Evolutionary conservation across 306 rosid species (phyloP), one percentile per base, ranked within the genome.

Genomic region (Lablab purpureus): DNA sequence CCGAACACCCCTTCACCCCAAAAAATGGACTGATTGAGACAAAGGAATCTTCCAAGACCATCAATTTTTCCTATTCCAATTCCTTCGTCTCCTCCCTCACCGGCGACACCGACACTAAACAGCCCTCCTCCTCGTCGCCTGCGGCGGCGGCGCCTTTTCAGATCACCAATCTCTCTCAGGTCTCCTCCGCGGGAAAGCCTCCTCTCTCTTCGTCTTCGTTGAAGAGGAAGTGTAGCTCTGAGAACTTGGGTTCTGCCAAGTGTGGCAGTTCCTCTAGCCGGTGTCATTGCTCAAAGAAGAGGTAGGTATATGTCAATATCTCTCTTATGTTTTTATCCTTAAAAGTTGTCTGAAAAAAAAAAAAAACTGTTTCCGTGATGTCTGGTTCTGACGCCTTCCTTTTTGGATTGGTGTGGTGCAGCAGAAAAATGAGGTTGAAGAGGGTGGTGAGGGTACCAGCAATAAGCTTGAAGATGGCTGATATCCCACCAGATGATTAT

Each of bases 401-500:
- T 43, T 40, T 41, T 69, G 25, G 18, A 23, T 55, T 22, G 51
- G 23, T n/a, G 2, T n/a, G 15, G 3, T 3, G 47, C 69, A 63
- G 69, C 71, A 89, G 97, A 73, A 93, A 90, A 85, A 18, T 82
- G 86, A 88, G 91, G 56, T 7, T 88, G 87, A 93, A 90, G 74
- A 93, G 91, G 75, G 92, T 89, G 4, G 91, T 93, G 70, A 87
- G 97, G 76, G 90, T 93, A 40, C 92, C 96, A 0, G 97, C 97
- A 4, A 91, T 90, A 74, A 93, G 96, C 83, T 82, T 89, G 87
- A 93, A 93, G 85, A 70, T 90, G 91, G 86, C 97, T 19, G 97
- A 93, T 85, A 93, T 93, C 37, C 97, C 97, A 82, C 96, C 97
- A 1, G 97, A 93, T 64, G 97, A 93, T 87, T 93, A 89, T 75